Evolutionary conservation across 202 grass and related monocot genomes (phyloP), one percentile per base, ranked within the genome.

Genomic region (Carex arenaria): DNA sequence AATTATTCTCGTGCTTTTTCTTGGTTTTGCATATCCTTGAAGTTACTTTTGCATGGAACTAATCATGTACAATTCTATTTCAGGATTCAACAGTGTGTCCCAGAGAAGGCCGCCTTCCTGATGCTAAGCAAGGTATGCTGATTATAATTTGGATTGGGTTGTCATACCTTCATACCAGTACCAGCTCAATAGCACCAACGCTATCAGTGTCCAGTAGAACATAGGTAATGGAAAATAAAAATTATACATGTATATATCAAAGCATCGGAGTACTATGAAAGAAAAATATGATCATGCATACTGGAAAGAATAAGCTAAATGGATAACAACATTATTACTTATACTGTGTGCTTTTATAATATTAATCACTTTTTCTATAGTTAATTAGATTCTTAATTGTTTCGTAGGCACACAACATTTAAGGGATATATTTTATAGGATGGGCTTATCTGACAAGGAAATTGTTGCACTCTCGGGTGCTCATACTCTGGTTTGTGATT

Each of bases 61-160:
- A 52, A 75, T 23, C 31, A 53, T 2, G 36, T 64, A 5, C 6
- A 82, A 36, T 82, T 3, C 12, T 87, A 32, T 87, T 78, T 85
- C 89, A 95, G 96, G 96, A 98, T 89, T 98, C 93, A 2, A 93
- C 93, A 3, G 88, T 93, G 82, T 95, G 96, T 64, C 93, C 96
- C 15, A 90, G 75, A 62, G 96, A 98, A 90, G 96, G 93, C 12
- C 89, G 89, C 34, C 88, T 95, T 70, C 95, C 96, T 8, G 93
- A 98, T 95, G 96, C 93, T 80, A 98, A 98, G 83, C 87, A 90
- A 98, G 96, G 96, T 93, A 74, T 14, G 2, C 5, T 77, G 26
- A 34, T 34, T n/a, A 59, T 34, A 14, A 34, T 59, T 59, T 57
- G 6, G 14, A 32, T 59, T 57, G 6, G 14, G 18, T 32, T 56